These are phyloP conservation scores for Ogataea zsoltii DNA, from an alignment of 805 yeast genomes.

Conservation along the genomic window DNA sequence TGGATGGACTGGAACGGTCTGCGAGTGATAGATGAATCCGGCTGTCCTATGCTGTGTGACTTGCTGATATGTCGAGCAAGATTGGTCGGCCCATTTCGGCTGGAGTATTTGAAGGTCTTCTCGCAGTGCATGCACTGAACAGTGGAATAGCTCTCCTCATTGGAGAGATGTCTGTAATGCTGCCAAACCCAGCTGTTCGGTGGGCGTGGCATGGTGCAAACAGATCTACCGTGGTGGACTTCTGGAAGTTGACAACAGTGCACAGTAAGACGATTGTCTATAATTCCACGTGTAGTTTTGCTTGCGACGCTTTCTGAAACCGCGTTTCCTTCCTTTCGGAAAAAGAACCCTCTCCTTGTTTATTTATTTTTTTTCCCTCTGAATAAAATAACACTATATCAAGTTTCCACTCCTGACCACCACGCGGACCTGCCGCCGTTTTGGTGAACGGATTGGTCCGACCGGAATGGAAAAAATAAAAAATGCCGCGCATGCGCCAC, in stretches of 20 bases:
- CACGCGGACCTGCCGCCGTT: conserved; percentile 2
- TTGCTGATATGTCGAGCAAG: conserved; percentile 34
- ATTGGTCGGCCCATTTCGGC: conserved; percentile 38
- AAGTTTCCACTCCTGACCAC: conserved; percentile 2
- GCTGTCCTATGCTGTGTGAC: conserved; percentile 30
- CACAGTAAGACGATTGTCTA: no score
- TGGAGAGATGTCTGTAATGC: conserved; percentile 31
- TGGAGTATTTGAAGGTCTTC: conserved; percentile 31
- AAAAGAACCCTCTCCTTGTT: conserved; percentile 1
- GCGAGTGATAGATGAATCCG: conserved; percentile 28
- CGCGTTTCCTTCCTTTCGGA: no score
- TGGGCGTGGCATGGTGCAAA: conserved; percentile 37
- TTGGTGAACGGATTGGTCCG: conserved; percentile 1
- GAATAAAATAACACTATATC: no score
- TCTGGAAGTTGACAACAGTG: neutral
- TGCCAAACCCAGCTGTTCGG: conserved; percentile 40
- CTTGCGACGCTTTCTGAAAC: no score
- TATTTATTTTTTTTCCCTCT: neutral
- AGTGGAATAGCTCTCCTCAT: conserved; percentile 22
- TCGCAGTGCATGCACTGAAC: conserved; percentile 34
- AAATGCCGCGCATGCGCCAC: neutral
- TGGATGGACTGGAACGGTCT: conserved; percentile 26
- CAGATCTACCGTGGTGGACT: neutral
- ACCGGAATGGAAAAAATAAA: conserved; percentile 4
- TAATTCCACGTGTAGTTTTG: no score